Percentiles rank a stretch among this genome's conserved stretches.
Evolutionary conservation across 148 eudicot genomes (phyloP).

Genomic region (Salicornia ramosissima): DNA sequence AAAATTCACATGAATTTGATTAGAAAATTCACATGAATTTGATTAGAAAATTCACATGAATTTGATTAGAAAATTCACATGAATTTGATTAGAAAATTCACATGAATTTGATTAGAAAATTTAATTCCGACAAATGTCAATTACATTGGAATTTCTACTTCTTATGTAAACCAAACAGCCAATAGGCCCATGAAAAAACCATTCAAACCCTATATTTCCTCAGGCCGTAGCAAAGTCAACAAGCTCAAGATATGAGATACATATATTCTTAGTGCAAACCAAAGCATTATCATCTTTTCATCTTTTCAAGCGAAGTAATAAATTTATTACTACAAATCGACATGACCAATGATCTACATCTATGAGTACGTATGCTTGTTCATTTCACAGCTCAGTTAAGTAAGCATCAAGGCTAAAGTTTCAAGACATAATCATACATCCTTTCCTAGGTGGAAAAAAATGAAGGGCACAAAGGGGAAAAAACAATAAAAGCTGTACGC

Average conservation of each 20-base stretch:
- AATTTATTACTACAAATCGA: not conserved
- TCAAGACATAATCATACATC: not conserved
- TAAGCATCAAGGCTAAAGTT: not conserved
- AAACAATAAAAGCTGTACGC: not conserved
- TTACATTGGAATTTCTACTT: no score
- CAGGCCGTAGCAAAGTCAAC: no score
- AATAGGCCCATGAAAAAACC: not conserved
- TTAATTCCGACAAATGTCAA: no score
- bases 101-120: no score
- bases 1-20: no score
- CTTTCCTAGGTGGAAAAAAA: not conserved
- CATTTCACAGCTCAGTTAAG: not conserved
- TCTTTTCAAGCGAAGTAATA: not conserved
- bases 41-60: no score
- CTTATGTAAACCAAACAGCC: no score
- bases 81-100: no score
- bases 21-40: no score
- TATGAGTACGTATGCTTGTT: no score
- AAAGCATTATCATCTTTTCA: not conserved
- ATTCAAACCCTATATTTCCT: not conserved
- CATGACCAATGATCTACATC: not conserved
- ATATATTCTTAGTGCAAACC: not conserved
- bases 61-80: no score
- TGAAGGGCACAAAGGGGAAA: not conserved
- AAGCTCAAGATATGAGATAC: not conserved